Conservation (phyloP, 1,284 basidiomycete species). For the Rhodotorula sp. region DNA sequence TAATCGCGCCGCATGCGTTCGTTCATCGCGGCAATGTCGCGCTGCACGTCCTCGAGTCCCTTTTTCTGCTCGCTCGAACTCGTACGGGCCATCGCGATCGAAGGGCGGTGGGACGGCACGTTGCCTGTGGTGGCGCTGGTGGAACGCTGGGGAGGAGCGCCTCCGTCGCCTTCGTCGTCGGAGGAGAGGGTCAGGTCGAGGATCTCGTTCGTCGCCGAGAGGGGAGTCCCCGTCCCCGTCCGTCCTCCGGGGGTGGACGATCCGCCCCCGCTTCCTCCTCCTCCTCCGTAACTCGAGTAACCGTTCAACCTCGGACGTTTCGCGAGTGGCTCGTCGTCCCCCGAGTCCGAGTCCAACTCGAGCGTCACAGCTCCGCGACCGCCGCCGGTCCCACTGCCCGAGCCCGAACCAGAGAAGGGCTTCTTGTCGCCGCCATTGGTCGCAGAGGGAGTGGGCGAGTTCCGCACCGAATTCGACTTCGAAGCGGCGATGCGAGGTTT, state of each 20-base stretch:
- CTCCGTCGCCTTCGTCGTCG: constrained; percentile 50
- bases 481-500: constrained; percentile 46
- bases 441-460: neutral
- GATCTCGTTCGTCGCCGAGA: constrained; percentile 50
- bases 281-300: constrained; percentile 53
- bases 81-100: neutral
- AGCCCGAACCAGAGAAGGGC: neutral
- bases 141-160: constrained; percentile 48
- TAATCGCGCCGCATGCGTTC: constrained; percentile 16
- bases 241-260: neutral
- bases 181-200: constrained; percentile 68
- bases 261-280: neutral
- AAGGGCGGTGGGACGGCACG: neutral
- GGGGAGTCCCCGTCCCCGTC: neutral
- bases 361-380: neutral
- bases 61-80: constrained; percentile 9
- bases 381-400: neutral
- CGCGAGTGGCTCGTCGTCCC: constrained; percentile 55
- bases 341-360: neutral
- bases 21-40: constrained; percentile 19
- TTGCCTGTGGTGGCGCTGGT: constrained; percentile 50
- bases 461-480: constrained; percentile 6
- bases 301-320: constrained; percentile 69
- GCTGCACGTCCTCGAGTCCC: constrained; percentile 13
- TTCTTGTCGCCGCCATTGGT: neutral